Base-by-base conservation (phyloP, 805 yeast genomes). In the Metschnikowia gelsemii region DNA sequence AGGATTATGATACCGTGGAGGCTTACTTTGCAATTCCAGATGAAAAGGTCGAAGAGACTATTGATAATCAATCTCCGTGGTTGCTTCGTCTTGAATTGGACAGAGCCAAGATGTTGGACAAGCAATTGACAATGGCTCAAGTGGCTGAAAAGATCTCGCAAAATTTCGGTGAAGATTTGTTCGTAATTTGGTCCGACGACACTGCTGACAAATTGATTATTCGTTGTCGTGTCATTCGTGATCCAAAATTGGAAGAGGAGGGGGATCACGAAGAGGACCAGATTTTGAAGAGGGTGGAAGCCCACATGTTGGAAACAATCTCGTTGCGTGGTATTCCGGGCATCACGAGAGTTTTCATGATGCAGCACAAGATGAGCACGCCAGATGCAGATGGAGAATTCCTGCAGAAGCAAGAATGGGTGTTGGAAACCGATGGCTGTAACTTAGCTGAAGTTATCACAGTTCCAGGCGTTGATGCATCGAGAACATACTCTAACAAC, bases 181-280 rank as follows among this genome's bases (percentile, higher is more conserved):
- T 91, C 58, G 96, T 93, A 29, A 93, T 93, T 59, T 93, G 99
- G 98, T 88, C 97, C 35, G 99, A 95, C 75, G 99, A 93, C 73
- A 91, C 93, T 58, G 96, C 97, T 32, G 97, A 91, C 53, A 90
- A 89, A 66, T 82, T 93, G 66, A 84, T 93, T 49, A 86, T 93
- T 54, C 95, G 99, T 76, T 91, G 98, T 76, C 87, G 99, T 74
- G 96, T 95, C 54, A 88, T 93, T 33, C 87, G 99, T 68, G 96
- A 90, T 62, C 96, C 96, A 44, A 91, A 91, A 68, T 64, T 89
- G 62, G 97, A 91, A 55, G 96, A 88, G 57, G 97, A 93, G 47
- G 88, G 84, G 25, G 96, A 90, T 51, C 87, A 91, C 31, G 96
- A 93, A 59, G 99, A 93, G 67, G 99, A 93, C 68, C 95, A 91